These are phyloP conservation scores for Alternaria gansuensis DNA, from an alignment of 2,329 filamentous ascomycete genomes.

Conservation along the genomic window DNA sequence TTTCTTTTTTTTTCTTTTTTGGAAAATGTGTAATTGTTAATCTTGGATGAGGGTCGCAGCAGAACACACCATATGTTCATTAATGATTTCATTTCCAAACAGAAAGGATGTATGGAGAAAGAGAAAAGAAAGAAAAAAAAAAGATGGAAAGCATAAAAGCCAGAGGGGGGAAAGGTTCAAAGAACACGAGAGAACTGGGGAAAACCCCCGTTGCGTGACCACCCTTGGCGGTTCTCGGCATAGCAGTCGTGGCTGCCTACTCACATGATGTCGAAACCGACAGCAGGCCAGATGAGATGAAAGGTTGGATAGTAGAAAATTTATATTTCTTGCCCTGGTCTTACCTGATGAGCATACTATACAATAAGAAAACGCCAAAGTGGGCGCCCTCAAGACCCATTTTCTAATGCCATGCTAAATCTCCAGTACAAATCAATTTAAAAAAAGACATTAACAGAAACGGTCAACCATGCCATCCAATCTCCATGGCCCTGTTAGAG, in stretches of 20 bases:
- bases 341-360: background rate
- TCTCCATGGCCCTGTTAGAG: background rate
- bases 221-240: too few relatives aligned
- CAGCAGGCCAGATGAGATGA: background rate
- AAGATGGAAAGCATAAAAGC: accelerated
- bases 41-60: too few relatives aligned
- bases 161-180: background rate
- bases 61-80: too few relatives aligned
- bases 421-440: background rate
- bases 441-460: conserved; percentile 5
- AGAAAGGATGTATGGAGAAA: background rate
- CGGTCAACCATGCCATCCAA: background rate
- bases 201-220: too few relatives aligned
- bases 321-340: background rate
- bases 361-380: conserved; percentile 4
- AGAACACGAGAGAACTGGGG: too few relatives aligned
- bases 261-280: background rate
- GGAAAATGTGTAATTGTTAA: too few relatives aligned
- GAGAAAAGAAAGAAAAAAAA: background rate
- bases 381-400: background rate
- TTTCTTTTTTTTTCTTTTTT: too few relatives aligned
- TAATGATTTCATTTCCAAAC: too few relatives aligned
- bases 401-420: background rate
- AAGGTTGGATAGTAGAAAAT: background rate
- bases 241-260: background rate